Evolutionary conservation across 2,329 filamentous ascomycete genomes (phyloP).

Genomic region (Trematosphaeria pertusa): DNA sequence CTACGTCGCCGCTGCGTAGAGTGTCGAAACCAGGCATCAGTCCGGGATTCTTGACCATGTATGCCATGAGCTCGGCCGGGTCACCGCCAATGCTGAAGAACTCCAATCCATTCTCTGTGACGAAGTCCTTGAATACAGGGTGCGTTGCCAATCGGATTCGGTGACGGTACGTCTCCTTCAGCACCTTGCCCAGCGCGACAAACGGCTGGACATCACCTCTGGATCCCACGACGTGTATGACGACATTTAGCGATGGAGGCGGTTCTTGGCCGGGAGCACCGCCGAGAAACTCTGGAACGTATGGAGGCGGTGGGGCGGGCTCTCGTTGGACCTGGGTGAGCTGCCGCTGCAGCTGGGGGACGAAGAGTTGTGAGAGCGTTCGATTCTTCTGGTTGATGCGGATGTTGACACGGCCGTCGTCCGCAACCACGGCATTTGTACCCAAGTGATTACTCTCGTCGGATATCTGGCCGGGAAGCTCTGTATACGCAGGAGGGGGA

Average conservation of each 20-base stretch:
- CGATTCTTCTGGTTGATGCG: conserved; percentile 48
- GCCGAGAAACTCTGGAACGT: conserved; percentile 76
- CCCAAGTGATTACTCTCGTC: conserved; percentile 48
- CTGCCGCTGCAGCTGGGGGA: conserved; percentile 48
- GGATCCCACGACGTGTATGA: conserved; percentile 58
- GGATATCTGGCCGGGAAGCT: conserved; percentile 48
- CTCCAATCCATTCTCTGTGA: conserved; percentile 57
- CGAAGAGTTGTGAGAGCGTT: conserved; percentile 45
- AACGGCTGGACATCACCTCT: conserved; percentile 60
- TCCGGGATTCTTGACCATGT: conserved; percentile 90
- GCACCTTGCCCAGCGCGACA: conserved; percentile 56
- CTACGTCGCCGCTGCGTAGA: conserved; percentile 77
- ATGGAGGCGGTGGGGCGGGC: conserved; percentile 67
- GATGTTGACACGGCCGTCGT: conserved; percentile 52
- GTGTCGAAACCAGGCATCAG: conserved; percentile 84
- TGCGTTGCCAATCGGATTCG: conserved; percentile 58
- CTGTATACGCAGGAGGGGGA: conserved; percentile 51
- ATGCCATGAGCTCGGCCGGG: conserved; percentile 66
- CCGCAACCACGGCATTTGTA: conserved; percentile 53
- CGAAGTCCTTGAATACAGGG: conserved; percentile 57
- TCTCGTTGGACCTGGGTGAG: conserved; percentile 55
- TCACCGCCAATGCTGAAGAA: conserved; percentile 61
- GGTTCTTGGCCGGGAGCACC: conserved; percentile 66
- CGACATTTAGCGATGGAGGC: conserved; percentile 57
- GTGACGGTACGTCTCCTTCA: conserved; percentile 57